Percentiles rank a stretch among this genome's conserved stretches.
phyloP scores from a whole-genome alignment of 78 protist genomes.

The Dictyostelium discoideum region dicty_2.7 NC_007089.4:4898001-4898500 shows the following conservation, averaged over 20 bases:
- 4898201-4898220: background rate
- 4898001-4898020: constrained; percentile 73
- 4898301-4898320: constrained; percentile 48
- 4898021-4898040: background rate
- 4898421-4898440: background rate
- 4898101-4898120: background rate
- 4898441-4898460: too few species aligned
- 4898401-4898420: constrained; percentile 36
- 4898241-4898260: background rate
- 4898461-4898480: background rate
- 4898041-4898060: constrained; percentile 47
- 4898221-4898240: constrained; percentile 17
- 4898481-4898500: background rate
- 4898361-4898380: constrained; percentile 52
- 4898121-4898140: too few species aligned
- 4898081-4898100: background rate
- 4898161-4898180: background rate
- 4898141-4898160: background rate
- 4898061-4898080: constrained; percentile 71
- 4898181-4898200: background rate
- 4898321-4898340: constrained; percentile 45
- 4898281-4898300: constrained; percentile 64
- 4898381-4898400: constrained; percentile 74
- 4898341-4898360: constrained; percentile 53
- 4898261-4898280: constrained; percentile 6